A percentile compares a stretch with the other conserved stretches of the same genome.
Conservation (phyloP, 1,284 basidiomycete genomes). For the Pisolithus thermaeus region DNA sequence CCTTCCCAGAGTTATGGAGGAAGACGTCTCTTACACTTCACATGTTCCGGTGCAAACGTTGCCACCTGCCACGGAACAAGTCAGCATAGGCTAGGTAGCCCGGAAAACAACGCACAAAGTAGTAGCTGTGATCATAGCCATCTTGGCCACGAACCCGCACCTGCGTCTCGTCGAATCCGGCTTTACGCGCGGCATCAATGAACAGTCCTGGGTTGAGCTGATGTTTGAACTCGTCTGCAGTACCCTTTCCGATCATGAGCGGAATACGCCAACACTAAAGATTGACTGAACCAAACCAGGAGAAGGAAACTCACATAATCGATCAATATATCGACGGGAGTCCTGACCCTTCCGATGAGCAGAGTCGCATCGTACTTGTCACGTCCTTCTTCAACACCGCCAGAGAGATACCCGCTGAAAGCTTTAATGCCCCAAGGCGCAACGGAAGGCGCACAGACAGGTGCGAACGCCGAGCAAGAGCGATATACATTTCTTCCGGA, state of each 20-base stretch:
- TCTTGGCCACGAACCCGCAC: slow-evolving; percentile 80
- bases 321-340: slow-evolving; percentile 74
- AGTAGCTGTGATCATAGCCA: slow-evolving; percentile 93
- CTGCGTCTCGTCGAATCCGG: slow-evolving; percentile 70
- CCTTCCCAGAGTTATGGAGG: not conserved
- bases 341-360: slow-evolving; percentile 62
- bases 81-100: slow-evolving; percentile 36
- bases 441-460: slow-evolving; percentile 84
- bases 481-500: slow-evolving; percentile 62
- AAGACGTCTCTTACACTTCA: slow-evolving; percentile 36
- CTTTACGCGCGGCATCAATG: slow-evolving; percentile 66
- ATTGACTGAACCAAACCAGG: not conserved
- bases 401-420: slow-evolving; percentile 83
- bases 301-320: slow-evolving; percentile 61
- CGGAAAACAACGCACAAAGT: slow-evolving; percentile 61
- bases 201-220: slow-evolving; percentile 92
- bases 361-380: slow-evolving; percentile 80
- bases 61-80: slow-evolving; percentile 68
- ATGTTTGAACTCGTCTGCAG: slow-evolving; percentile 82
- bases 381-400: slow-evolving; percentile 74
- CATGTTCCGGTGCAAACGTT: slow-evolving; percentile 69
- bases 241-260: slow-evolving; percentile 47
- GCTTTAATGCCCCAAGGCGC: slow-evolving; percentile 94
- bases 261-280: not conserved
- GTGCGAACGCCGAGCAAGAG: slow-evolving; percentile 91